phyloP scores from a whole-genome alignment of 1,284 basidiomycete species.

The Amylostereum areolatum region DNA sequence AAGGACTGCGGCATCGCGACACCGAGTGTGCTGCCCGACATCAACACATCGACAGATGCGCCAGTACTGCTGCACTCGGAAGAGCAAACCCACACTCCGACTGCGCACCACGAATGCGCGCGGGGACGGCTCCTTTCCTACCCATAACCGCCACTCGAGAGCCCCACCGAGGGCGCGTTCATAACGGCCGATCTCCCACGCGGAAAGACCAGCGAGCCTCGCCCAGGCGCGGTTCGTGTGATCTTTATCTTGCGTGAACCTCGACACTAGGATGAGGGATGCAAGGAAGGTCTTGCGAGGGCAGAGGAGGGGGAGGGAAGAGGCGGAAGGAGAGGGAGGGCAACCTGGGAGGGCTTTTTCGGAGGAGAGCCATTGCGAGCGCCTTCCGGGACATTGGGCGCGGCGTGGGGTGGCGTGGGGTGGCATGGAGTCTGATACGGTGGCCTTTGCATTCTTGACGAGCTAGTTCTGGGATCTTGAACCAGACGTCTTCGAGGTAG shows the following conservation, averaged over 20 bases:
- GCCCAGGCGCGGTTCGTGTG: constrained; percentile 93
- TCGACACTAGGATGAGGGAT: too few relatives aligned
- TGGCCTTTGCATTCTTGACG: too few relatives aligned
- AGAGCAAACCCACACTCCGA: constrained; percentile 6
- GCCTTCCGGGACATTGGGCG: too few relatives aligned
- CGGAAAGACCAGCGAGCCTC: constrained; percentile 73
- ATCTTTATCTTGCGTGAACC: constrained; percentile 90
- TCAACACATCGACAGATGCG: not conserved
- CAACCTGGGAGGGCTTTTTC: too few relatives aligned
- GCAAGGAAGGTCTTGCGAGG: too few relatives aligned
- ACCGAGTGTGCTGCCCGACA: not conserved
- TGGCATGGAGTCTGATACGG: too few relatives aligned
- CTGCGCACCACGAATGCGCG: constrained; percentile 7
- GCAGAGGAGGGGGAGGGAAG: too few relatives aligned
- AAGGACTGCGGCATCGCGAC: not conserved
- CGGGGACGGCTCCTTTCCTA: constrained; percentile 46
- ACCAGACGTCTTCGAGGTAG: constrained; percentile 69
- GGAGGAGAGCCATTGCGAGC: too few relatives aligned
- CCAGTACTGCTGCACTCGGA: not conserved
- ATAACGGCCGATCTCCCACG: constrained; percentile 74
- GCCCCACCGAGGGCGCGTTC: constrained; percentile 76
- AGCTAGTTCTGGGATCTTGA: constrained; percentile 56
- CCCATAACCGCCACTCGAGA: constrained; percentile 80
- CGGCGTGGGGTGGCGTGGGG: too few relatives aligned
- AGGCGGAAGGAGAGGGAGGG: too few relatives aligned